A percentile compares a stretch with the other conserved stretches of the same genome.
phyloP scores from a whole-genome alignment of 306 rosid genomes.

The Cyclanthera cordifolia region DNA sequence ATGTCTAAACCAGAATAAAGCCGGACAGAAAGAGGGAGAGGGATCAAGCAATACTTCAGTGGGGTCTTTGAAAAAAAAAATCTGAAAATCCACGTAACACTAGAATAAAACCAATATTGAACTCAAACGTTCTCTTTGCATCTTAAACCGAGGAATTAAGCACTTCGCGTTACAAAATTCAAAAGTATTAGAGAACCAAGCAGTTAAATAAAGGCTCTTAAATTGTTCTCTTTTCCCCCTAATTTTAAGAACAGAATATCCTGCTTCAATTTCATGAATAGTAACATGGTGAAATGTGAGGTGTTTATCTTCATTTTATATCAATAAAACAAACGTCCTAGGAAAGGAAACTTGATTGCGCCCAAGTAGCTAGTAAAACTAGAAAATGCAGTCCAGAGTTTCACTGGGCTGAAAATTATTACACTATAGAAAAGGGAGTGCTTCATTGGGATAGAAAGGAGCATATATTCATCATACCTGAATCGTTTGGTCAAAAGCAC shows the following conservation, averaged over 20 bases:
- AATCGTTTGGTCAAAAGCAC: constrained; percentile 77
- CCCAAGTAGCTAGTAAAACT: neutral
- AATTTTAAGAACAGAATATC: neutral
- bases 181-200: neutral
- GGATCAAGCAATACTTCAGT: no score
- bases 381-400: neutral
- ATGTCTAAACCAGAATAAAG: no score
- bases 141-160: no score
- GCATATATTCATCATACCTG: constrained; percentile 30
- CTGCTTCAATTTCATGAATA: neutral
- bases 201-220: neutral
- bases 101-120: no score
- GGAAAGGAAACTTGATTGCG: neutral
- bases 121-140: no score
- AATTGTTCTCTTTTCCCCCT: neutral
- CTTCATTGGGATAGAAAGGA: neutral
- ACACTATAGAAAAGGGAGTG: neutral
- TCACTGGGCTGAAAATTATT: neutral
- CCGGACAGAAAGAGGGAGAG: no score
- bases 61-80: no score
- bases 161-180: no score
- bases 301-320: neutral
- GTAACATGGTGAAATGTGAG: neutral
- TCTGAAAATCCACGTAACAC: no score
- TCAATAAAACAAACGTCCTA: neutral